Conservation (phyloP, 202 grass and related monocot genomes). For the Saccharum hybrid region DNA sequence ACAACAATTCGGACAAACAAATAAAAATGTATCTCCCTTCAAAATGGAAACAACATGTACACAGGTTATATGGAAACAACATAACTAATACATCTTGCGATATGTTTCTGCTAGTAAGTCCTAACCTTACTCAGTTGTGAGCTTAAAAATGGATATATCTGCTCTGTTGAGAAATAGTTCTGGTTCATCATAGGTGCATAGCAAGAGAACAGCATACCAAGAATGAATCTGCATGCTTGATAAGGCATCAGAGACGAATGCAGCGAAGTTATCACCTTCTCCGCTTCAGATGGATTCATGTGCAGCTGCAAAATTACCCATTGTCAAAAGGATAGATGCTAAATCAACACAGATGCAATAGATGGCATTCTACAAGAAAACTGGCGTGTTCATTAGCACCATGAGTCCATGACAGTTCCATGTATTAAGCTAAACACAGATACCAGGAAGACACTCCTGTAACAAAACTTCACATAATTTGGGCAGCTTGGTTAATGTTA, state of each 20-base stretch:
- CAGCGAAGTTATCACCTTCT: conserved; percentile 75
- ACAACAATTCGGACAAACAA: conserved; percentile 8
- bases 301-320: conserved; percentile 75
- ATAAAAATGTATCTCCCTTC: not conserved
- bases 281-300: conserved; percentile 85
- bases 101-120: conserved; percentile 16
- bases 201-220: conserved; percentile 63
- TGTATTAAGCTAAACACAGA: conserved; percentile 4
- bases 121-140: conserved; percentile 5
- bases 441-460: not conserved
- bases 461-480: conserved; percentile 31
- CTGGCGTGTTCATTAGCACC: conserved; percentile 9
- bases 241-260: conserved; percentile 89
- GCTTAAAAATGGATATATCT: conserved; percentile 9
- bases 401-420: not conserved
- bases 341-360: conserved; percentile 18
- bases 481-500: conserved; percentile 9
- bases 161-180: conserved; percentile 17
- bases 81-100: not conserved
- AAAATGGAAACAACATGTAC: not conserved
- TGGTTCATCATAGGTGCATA: not conserved
- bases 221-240: conserved; percentile 88
- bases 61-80: conserved; percentile 5
- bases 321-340: conserved; percentile 21
- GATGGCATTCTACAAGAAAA: conserved; percentile 32